A percentile compares a stretch with the other conserved stretches of the same genome.
phyloP scores from a whole-genome alignment of 139 green algal genomes.

The Auxenochlorella pyrenoidosa region DNA sequence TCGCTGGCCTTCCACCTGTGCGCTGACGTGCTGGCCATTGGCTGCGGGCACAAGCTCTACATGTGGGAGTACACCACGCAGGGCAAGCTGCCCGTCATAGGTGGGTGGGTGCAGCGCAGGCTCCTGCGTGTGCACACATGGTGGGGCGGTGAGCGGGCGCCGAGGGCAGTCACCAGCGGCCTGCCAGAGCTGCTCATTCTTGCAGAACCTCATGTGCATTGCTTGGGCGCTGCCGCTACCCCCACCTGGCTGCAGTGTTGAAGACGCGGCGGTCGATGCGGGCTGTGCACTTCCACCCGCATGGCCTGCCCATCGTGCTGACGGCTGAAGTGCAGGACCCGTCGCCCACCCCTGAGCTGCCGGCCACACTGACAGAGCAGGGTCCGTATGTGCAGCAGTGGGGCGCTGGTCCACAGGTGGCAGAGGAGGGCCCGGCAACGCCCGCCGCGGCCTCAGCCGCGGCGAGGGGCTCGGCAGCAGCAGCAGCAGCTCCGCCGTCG shows the following conservation, averaged over 20 bases:
- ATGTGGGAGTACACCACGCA: constrained; percentile 73
- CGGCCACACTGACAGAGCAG: constrained; percentile 38
- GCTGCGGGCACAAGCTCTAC: constrained; percentile 80
- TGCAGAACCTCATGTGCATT: background rate
- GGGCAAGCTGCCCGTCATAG: constrained; percentile 32
- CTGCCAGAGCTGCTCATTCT: background rate
- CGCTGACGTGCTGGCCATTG: constrained; percentile 78
- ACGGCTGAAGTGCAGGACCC: constrained; percentile 85
- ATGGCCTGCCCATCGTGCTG: constrained; percentile 78
- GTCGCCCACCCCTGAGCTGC: constrained; percentile 37
- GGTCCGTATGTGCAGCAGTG: constrained; percentile 9
- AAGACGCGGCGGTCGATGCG: constrained; percentile 86
- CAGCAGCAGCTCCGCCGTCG: constrained; percentile 17
- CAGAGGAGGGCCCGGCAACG: background rate
- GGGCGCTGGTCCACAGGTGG: background rate
- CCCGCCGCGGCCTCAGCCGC: background rate
- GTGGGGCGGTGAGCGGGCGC: no score
- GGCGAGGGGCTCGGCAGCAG: background rate
- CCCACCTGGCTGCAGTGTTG: constrained; percentile 42
- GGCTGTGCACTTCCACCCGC: constrained; percentile 92
- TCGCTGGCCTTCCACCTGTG: constrained; percentile 84
- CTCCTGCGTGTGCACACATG: no score
- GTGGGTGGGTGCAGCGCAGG: background rate
- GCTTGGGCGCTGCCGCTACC: background rate
- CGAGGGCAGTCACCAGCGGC: background rate